These are phyloP conservation scores for Cercophora sp. DNA, from an alignment of 495 filamentous ascomycete species.

Conservation along the genomic window DNA sequence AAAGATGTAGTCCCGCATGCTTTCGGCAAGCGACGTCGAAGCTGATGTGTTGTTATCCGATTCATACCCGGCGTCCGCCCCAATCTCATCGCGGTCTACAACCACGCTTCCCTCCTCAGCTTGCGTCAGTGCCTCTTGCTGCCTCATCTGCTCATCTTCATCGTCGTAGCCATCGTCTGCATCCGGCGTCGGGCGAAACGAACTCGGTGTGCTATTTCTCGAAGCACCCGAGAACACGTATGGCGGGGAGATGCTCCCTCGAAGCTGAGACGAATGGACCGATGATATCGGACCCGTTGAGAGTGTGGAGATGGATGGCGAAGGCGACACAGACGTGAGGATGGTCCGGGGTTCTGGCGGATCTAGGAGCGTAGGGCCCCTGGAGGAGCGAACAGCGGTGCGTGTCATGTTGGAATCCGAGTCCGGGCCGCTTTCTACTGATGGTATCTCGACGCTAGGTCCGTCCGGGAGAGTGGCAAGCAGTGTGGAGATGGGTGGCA, in stretches of 20 bases:
- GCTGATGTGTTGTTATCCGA: conserved; percentile 34
- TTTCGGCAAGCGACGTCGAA: conserved; percentile 49
- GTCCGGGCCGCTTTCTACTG: not conserved
- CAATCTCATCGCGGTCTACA: conserved; percentile 28
- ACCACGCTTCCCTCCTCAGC: conserved; percentile 31
- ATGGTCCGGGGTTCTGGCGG: not conserved
- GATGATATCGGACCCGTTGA: conserved; percentile 5
- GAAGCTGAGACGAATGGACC: not conserved
- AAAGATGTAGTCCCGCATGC: conserved; percentile 51
- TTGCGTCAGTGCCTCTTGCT: conserved; percentile 23
- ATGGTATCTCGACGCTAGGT: no score
- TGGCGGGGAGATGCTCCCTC: conserved; percentile 14
- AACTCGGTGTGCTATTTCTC: not conserved
- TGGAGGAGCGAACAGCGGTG: not conserved
- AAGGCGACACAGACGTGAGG: conserved; percentile 6
- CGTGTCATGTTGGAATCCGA: not conserved
- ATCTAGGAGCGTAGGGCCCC: not conserved
- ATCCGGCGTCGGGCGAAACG: not conserved
- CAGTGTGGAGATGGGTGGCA: not conserved
- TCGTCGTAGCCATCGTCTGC: not conserved
- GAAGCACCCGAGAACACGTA: conserved; percentile 8
- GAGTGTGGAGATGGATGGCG: conserved; percentile 7
- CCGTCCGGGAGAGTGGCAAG: not conserved
- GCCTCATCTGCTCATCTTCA: conserved; percentile 12
- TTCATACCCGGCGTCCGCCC: conserved; percentile 44